Base-by-base conservation (phyloP, 1,284 basidiomycete genomes). In the Coniferiporia weirii region DNA sequence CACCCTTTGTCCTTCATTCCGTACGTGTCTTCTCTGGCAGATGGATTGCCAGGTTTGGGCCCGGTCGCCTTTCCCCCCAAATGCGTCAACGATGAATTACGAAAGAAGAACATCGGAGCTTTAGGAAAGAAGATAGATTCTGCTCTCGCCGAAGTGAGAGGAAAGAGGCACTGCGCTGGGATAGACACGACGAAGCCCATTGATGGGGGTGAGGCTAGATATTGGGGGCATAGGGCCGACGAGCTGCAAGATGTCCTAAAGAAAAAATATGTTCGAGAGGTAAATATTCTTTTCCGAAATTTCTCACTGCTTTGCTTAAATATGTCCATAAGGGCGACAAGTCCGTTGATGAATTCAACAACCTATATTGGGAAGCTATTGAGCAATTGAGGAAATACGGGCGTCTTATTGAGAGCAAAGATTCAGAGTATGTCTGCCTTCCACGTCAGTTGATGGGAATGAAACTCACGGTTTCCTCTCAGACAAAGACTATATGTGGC, bases 71-170 rank as follows among this genome's bases (percentile, higher is more conserved):
- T 96, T 63, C 81, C 92, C 9, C 91, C 93, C 20, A 76, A 78
- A 36, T 98, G 95, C 71, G 75, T 84, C 44, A 88, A 91, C 67
- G 94, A 98, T 72, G 91, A 91, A 50, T 83, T 78, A 66, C 83
- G 90, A 68, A 89, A 88, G 72, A 76, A 82, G 62, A 81, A 89
- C 66, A 89, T 97, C 51, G 90, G 90, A 22, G 79, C 76, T 27
- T 75, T 95, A 52, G 95, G 91, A 0, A 89, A 84, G 66, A 80
- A 81, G 19, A 81, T 95, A 48, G 88, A 92, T 69, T 74, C 76
- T 10, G 73, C 83, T 46, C 78, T 97, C 49, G 87, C 83, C 1
- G 78, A 79, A 64, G 82, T 85, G 66, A 78, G 88, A 56, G 94
- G 93, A 6, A 75, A 75, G 60, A 79, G 85, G 57, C 66, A 93